Percentiles rank a stretch among this genome's conserved stretches.
Conservation (phyloP, 139 green algal species). For the Chlamydomonas eustigma region DNA sequence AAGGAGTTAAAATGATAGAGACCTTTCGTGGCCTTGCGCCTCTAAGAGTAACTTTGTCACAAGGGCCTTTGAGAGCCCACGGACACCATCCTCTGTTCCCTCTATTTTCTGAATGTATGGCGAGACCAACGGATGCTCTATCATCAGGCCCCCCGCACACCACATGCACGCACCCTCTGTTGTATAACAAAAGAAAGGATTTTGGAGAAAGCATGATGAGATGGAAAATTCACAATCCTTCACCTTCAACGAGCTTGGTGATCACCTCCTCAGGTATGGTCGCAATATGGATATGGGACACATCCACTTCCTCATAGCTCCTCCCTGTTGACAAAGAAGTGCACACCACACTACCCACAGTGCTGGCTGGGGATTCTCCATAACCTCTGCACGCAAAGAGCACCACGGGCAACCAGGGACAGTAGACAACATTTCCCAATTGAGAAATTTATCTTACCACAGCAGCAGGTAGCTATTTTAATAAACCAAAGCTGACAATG, state of each 20-base stretch:
- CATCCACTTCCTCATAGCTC: slow-evolving; percentile 2
- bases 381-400: slow-evolving; percentile 62
- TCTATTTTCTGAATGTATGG: slow-evolving; percentile 53
- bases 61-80: slow-evolving; percentile 63
- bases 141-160: slow-evolving; percentile 75
- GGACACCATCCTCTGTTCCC: slow-evolving; percentile 65
- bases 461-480: too few species aligned
- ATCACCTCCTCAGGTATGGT: slow-evolving; percentile 13
- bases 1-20: too few species aligned
- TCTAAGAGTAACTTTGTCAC: slow-evolving; percentile 44
- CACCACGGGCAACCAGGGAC: slow-evolving; percentile 22
- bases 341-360: slow-evolving; percentile 64
- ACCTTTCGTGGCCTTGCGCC: too few species aligned
- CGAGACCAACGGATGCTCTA: slow-evolving; percentile 61
- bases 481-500: too few species aligned
- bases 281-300: not conserved
- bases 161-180: slow-evolving; percentile 62
- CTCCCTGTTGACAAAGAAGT: slow-evolving; percentile 51
- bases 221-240: not conserved
- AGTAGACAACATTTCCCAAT: too few species aligned
- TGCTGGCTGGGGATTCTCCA: slow-evolving; percentile 44
- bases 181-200: not conserved
- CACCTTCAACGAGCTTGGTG: slow-evolving; percentile 4
- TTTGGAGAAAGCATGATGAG: not conserved
- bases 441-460: too few species aligned